These are phyloP conservation scores for Suillus ampliporus DNA, from an alignment of 768 basidiomycete genomes.

Conservation along the genomic window DNA sequence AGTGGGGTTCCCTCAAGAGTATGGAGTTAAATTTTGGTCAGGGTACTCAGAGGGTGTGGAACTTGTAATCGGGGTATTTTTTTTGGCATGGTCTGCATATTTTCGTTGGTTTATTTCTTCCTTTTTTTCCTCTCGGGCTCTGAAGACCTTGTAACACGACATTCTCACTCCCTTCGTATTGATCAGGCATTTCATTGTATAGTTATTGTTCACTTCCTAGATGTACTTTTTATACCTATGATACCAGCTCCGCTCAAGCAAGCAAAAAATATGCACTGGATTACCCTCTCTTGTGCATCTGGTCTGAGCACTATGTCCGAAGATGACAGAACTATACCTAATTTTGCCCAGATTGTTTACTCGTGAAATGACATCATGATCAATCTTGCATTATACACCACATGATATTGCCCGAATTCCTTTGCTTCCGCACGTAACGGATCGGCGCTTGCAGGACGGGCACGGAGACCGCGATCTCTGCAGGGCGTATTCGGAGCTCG, in stretches of 20 bases:
- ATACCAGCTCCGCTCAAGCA: constrained; percentile 3
- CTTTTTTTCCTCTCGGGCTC: background rate
- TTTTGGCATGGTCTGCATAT: background rate
- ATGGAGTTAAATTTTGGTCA: constrained; percentile 24
- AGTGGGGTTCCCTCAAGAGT: constrained; percentile 24
- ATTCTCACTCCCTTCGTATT: background rate
- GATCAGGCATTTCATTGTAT: constrained; percentile 3
- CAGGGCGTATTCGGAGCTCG: too few species aligned
- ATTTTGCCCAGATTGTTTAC: background rate
- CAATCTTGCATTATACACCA: background rate
- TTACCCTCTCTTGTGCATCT: background rate
- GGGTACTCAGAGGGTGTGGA: constrained; percentile 28
- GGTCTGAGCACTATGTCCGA: background rate
- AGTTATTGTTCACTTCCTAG: constrained; percentile 6
- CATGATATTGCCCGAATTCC: background rate
- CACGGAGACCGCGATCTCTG: background rate
- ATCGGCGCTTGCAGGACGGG: background rate
- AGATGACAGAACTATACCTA: background rate
- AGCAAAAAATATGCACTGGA: background rate
- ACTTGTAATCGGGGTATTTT: constrained; percentile 16
- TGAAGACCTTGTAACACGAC: background rate
- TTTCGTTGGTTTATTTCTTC: background rate
- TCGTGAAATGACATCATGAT: background rate
- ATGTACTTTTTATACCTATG: background rate
- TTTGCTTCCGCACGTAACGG: background rate